These are phyloP conservation scores for Penicillium sp. DNA, from an alignment of 2,329 filamentous ascomycete species.

Conservation along the genomic window DNA sequence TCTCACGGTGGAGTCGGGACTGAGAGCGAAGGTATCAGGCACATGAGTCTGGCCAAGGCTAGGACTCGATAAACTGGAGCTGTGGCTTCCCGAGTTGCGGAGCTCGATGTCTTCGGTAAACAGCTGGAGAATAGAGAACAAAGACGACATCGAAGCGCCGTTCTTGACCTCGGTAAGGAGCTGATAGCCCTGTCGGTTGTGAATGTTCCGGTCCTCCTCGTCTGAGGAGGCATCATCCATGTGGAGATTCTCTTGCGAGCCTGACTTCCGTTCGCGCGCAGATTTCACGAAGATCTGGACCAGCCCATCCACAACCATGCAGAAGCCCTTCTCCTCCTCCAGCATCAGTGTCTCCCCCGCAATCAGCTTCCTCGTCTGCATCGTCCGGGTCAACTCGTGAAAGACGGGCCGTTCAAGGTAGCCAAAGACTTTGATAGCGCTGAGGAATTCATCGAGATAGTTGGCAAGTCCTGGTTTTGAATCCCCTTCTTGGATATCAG, in stretches of 20 bases:
- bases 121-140: slow-evolving; percentile 94
- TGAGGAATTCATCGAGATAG: slow-evolving; percentile 95
- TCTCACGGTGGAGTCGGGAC: slow-evolving; percentile 27
- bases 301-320: slow-evolving; percentile 90
- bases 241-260: slow-evolving; percentile 40
- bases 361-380: slow-evolving; percentile 96
- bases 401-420: slow-evolving; percentile 96
- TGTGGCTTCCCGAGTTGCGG: slow-evolving; percentile 60
- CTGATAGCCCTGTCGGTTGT: slow-evolving; percentile 81
- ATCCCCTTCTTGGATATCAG: slow-evolving; percentile 84
- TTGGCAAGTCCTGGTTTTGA: slow-evolving; percentile 90
- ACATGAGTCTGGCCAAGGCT: slow-evolving; percentile 28
- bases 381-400: slow-evolving; percentile 92
- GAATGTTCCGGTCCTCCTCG: slow-evolving; percentile 64
- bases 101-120: slow-evolving; percentile 94
- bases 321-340: slow-evolving; percentile 98
- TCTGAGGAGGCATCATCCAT: slow-evolving; percentile 54
- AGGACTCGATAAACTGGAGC: slow-evolving; percentile 37
- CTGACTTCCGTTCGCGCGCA: slow-evolving; percentile 49
- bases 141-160: slow-evolving; percentile 94
- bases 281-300: slow-evolving; percentile 99
- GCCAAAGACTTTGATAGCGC: slow-evolving; percentile 98
- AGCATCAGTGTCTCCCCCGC: slow-evolving; percentile 92
- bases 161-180: slow-evolving; percentile 96
- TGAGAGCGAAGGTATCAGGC: slow-evolving; percentile 41